phyloP scores from a whole-genome alignment of 75 land plant species.

The Azolla pinnata region DNA sequence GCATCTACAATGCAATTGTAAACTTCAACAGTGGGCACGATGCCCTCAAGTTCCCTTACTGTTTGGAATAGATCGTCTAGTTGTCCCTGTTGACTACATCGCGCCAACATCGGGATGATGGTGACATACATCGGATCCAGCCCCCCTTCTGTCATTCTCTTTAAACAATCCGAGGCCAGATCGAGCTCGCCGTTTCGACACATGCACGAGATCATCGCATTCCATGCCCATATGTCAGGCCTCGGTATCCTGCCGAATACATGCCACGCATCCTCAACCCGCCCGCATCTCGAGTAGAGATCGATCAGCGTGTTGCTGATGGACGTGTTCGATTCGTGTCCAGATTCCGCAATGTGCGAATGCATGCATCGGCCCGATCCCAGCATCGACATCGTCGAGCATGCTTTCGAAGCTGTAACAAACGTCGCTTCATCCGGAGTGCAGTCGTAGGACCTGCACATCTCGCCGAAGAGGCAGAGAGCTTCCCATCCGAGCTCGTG shows the following conservation, averaged over 20 bases:
- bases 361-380: slow-evolving; percentile 13
- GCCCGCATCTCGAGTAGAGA: slow-evolving; percentile 28
- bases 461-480: slow-evolving; percentile 7
- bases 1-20: slow-evolving; percentile 61
- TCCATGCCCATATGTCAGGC: slow-evolving; percentile 26
- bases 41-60: slow-evolving; percentile 25
- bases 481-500: slow-evolving; percentile 7
- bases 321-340: slow-evolving; percentile 15
- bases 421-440: neutral
- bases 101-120: slow-evolving; percentile 11
- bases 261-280: slow-evolving; percentile 12
- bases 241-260: slow-evolving; percentile 26
- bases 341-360: slow-evolving; percentile 9
- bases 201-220: slow-evolving; percentile 27
- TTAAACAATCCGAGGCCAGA: slow-evolving; percentile 16
- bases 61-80: slow-evolving; percentile 31
- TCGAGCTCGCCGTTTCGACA: slow-evolving; percentile 11
- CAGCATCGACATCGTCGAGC: neutral
- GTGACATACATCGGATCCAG: slow-evolving; percentile 13
- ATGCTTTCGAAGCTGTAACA: slow-evolving; percentile 2
- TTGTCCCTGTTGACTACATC: slow-evolving; percentile 25
- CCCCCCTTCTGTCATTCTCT: slow-evolving; percentile 14
- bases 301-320: slow-evolving; percentile 26
- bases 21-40: slow-evolving; percentile 44
- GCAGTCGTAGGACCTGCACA: slow-evolving; percentile 7